These are phyloP conservation scores for Scheffersomyces insectosa DNA, from an alignment of 1,139 yeast genomes.

Conservation along the genomic window DNA sequence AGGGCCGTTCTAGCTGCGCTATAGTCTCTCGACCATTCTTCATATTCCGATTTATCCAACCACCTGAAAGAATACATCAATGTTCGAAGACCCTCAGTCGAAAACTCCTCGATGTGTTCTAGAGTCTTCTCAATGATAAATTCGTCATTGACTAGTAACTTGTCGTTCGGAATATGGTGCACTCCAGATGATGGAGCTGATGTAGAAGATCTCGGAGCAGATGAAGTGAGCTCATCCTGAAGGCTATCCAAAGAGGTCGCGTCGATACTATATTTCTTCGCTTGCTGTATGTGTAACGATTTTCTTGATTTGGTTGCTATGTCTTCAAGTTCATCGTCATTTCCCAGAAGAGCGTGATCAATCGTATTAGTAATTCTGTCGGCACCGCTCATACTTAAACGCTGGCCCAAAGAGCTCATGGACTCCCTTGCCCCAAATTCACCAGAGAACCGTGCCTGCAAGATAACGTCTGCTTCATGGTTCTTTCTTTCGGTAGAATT, in stretches of 20 bases:
- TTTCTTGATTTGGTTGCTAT: constrained; percentile 60
- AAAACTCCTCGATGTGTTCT: constrained; percentile 89
- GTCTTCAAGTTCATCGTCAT: constrained; percentile 58
- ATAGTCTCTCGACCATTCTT: constrained; percentile 66
- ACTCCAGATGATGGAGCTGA: constrained; percentile 6
- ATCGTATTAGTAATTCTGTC: constrained; percentile 43
- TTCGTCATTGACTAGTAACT: constrained; percentile 69
- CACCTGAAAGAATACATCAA: constrained; percentile 79
- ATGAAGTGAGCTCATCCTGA: constrained; percentile 1
- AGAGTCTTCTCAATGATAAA: constrained; percentile 80
- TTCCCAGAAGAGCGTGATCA: constrained; percentile 57
- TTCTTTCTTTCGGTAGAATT: constrained; percentile 65
- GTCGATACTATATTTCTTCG: constrained; percentile 51
- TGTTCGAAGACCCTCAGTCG: constrained; percentile 92
- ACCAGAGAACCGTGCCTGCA: constrained; percentile 46
- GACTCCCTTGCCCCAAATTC: constrained; percentile 33
- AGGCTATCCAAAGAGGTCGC: not conserved
- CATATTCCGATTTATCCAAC: constrained; percentile 60
- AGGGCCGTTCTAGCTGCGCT: constrained; percentile 78
- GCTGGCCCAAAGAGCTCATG: constrained; percentile 32
- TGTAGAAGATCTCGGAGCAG: not conserved
- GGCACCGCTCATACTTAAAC: constrained; percentile 26
- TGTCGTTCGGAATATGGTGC: constrained; percentile 57
- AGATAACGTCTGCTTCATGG: constrained; percentile 78
- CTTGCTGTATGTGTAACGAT: constrained; percentile 65